Evolutionary conservation across 2,329 filamentous ascomycete species (phyloP).

Genomic region (Monosporascus sp.): DNA sequence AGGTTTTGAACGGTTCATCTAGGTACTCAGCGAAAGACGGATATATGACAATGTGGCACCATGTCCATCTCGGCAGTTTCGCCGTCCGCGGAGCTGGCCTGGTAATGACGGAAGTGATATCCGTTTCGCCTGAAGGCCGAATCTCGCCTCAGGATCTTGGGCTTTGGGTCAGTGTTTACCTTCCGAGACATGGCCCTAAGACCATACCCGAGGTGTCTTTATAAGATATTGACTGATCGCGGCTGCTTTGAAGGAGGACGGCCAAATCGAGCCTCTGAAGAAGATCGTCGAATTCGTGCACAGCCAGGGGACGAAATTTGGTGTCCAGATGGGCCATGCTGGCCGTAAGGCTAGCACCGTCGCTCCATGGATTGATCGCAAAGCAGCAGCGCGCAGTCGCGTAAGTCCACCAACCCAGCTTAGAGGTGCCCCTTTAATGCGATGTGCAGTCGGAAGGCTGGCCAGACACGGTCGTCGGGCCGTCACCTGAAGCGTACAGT

Average conservation of each 20-base stretch:
- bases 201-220: no score
- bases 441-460: slow-evolving; percentile 20
- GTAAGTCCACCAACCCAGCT: slow-evolving; percentile 2
- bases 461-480: slow-evolving; percentile 22
- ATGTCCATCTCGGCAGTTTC: slow-evolving; percentile 33
- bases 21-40: slow-evolving; percentile 36
- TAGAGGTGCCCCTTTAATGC: neutral
- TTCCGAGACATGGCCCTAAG: neutral
- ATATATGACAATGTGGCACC: slow-evolving; percentile 37
- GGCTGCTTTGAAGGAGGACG: slow-evolving; percentile 20
- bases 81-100: slow-evolving; percentile 28
- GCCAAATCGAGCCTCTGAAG: slow-evolving; percentile 25
- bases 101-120: slow-evolving; percentile 25
- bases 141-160: slow-evolving; percentile 31
- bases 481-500: slow-evolving; percentile 21
- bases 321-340: slow-evolving; percentile 26
- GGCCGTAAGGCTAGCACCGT: slow-evolving; percentile 24
- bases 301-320: slow-evolving; percentile 22
- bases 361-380: slow-evolving; percentile 15
- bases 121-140: slow-evolving; percentile 26
- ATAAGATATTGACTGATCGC: neutral
- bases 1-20: neutral
- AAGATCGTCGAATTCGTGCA: slow-evolving; percentile 24
- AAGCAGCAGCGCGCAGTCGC: slow-evolving; percentile 11
- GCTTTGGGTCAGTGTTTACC: slow-evolving; percentile 13